A percentile compares a stretch with the other conserved stretches of the same genome.
Evolutionary conservation across 208 protist genomes (phyloP).

Genomic region (Vickermania ingenoplastis): DNA sequence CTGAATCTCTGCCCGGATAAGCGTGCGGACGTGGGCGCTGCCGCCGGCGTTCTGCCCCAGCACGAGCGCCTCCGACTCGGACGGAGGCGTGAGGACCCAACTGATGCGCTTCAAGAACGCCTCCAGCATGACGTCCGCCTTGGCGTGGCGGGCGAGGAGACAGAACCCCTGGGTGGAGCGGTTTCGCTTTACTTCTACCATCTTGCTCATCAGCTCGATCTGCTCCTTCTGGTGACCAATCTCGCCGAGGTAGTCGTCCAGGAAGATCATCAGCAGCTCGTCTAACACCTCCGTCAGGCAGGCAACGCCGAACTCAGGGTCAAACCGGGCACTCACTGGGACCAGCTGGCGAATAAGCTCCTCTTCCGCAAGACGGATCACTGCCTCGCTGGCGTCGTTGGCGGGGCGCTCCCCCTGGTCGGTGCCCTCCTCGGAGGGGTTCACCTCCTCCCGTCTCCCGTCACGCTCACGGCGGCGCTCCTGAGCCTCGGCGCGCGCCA

Average conservation of each 20-base stretch:
- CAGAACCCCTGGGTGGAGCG: constrained; percentile 75
- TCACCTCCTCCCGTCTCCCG: constrained; percentile 5
- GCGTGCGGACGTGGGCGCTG: constrained; percentile 42
- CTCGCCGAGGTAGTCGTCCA: constrained; percentile 89
- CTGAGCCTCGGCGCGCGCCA: neutral
- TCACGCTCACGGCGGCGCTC: constrained; percentile 2
- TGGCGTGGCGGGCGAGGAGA: constrained; percentile 69
- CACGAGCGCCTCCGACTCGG: constrained; percentile 20
- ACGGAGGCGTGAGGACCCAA: constrained; percentile 80
- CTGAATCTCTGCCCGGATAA: constrained; percentile 61
- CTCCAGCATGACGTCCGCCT: constrained; percentile 58
- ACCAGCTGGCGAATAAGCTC: constrained; percentile 40
- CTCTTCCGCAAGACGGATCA: constrained; percentile 18
- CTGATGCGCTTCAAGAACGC: constrained; percentile 70
- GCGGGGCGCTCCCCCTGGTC: neutral
- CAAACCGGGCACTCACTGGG: constrained; percentile 24
- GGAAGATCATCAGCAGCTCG: constrained; percentile 72
- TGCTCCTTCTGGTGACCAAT: constrained; percentile 83
- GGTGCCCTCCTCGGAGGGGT: neutral
- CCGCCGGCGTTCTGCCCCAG: constrained; percentile 27
- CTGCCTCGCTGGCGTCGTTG: neutral
- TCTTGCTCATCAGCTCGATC: constrained; percentile 86
- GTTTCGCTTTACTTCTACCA: constrained; percentile 85
- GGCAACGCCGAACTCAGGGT: constrained; percentile 53
- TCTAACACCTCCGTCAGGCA: constrained; percentile 62